phyloP scores from a whole-genome alignment of 1,139 yeast species.

The Candida sp. region DNA sequence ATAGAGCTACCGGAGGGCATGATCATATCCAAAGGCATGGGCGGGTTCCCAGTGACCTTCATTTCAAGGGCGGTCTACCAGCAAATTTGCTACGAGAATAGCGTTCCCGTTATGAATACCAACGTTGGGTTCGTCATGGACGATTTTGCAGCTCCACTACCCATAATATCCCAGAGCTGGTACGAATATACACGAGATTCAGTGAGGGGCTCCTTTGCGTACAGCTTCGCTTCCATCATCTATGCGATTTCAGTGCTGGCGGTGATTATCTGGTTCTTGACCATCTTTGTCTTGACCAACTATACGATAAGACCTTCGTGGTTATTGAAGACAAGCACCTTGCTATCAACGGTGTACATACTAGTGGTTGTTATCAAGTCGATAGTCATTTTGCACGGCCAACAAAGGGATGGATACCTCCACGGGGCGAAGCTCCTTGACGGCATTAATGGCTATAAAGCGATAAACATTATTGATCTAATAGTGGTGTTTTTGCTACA shows the following conservation, averaged over 20 bases:
- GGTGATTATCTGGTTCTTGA: conserved; percentile 66
- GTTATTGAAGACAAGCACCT: conserved; percentile 48
- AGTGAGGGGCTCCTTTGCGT: conserved; percentile 50
- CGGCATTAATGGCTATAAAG: conserved; percentile 47
- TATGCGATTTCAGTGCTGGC: conserved; percentile 69
- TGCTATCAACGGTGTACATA: conserved; percentile 58
- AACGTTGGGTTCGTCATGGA: conserved; percentile 38
- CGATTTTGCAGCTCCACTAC: conserved; percentile 34
- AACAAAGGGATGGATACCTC: conserved; percentile 59
- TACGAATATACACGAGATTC: conserved; percentile 29
- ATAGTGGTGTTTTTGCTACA: conserved; percentile 64
- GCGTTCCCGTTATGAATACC: conserved; percentile 48
- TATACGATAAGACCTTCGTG: conserved; percentile 58
- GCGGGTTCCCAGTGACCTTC: conserved; percentile 21
- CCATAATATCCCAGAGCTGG: conserved; percentile 48
- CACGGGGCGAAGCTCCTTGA: conserved; percentile 56
- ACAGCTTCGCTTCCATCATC: conserved; percentile 62
- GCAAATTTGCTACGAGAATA: conserved; percentile 39
- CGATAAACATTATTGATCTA: conserved; percentile 65
- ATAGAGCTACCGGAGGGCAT: conserved; percentile 37
- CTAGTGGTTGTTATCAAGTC: conserved; percentile 53
- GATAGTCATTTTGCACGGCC: conserved; percentile 46
- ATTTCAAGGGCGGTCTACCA: conserved; percentile 30
- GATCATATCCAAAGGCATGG: conserved; percentile 31
- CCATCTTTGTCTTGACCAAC: conserved; percentile 66